These are phyloP conservation scores for Fusarium concolor DNA, from an alignment of 2,329 filamentous ascomycete genomes.

Conservation along the genomic window DNA sequence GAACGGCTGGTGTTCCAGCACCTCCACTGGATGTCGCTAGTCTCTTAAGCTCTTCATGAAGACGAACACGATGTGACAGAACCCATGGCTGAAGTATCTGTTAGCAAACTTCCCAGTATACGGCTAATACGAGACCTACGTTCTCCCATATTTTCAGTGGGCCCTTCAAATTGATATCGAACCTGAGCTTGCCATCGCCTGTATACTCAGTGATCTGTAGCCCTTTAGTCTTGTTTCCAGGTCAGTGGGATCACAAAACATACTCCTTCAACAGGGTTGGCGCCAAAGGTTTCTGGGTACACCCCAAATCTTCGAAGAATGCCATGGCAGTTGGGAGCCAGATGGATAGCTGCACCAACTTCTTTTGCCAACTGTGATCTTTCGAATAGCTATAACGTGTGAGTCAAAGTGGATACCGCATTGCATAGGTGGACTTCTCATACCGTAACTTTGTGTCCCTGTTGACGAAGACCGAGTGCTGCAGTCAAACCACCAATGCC, in stretches of 20 bases:
- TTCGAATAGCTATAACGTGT: constrained; percentile 60
- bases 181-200: constrained; percentile 51
- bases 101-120: neutral
- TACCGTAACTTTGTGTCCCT: constrained; percentile 59
- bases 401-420: neutral
- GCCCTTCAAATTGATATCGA: constrained; percentile 51
- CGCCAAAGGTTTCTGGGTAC: constrained; percentile 53
- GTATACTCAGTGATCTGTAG: constrained; percentile 52
- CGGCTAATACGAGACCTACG: constrained; percentile 21
- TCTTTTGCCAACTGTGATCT: constrained; percentile 67
- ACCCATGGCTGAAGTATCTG: constrained; percentile 51
- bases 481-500: constrained; percentile 63
- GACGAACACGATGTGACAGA: constrained; percentile 62
- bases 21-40: constrained; percentile 54
- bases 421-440: constrained; percentile 36
- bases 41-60: constrained; percentile 63
- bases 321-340: constrained; percentile 71
- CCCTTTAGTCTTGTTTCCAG: neutral
- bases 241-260: accelerated
- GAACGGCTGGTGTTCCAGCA: constrained; percentile 50
- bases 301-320: constrained; percentile 60
- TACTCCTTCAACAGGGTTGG: constrained; percentile 50
- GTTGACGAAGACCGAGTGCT: constrained; percentile 61
- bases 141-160: constrained; percentile 59
- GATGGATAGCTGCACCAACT: constrained; percentile 70